Evolutionary conservation across 176 grass and related monocot genomes (phyloP).

Genomic region (Phragmites australis): DNA sequence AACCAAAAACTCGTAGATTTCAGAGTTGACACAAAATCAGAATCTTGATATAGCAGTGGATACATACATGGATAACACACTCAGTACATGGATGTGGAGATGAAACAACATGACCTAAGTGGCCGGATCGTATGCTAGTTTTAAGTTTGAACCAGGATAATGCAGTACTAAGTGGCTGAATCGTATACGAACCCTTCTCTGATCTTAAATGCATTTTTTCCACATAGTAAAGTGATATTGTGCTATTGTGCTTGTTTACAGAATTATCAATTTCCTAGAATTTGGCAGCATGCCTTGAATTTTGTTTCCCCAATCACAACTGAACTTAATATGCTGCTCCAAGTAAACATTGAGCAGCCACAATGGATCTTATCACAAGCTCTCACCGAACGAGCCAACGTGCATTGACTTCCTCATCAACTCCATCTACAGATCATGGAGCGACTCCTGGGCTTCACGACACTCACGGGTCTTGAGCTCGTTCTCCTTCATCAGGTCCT

Average conservation of each 20-base stretch:
- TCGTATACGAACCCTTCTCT: no score
- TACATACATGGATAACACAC: no score
- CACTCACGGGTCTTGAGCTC: conserved; percentile 62
- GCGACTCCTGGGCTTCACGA: conserved; percentile 51
- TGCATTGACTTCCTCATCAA: conserved; percentile 94
- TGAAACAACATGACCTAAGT: no score
- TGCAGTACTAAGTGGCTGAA: no score
- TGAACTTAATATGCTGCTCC: background rate
- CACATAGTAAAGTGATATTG: background rate
- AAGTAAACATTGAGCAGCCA: background rate
- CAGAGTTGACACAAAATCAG: no score
- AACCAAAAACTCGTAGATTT: no score
- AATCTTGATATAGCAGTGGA: no score
- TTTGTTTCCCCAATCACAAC: background rate
- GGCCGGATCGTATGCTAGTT: no score
- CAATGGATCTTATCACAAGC: background rate
- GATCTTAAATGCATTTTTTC: no score
- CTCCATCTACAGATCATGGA: conserved; percentile 73
- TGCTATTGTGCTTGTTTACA: background rate
- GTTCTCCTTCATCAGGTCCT: conserved; percentile 65
- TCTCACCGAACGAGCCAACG: conserved; percentile 87
- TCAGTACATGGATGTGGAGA: no score
- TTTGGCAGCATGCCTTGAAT: background rate
- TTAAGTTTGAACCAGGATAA: no score
- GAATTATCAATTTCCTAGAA: background rate